Evolutionary conservation across 169 alveolate genomes (phyloP).

Genomic region (Eimeria tenella): DNA sequence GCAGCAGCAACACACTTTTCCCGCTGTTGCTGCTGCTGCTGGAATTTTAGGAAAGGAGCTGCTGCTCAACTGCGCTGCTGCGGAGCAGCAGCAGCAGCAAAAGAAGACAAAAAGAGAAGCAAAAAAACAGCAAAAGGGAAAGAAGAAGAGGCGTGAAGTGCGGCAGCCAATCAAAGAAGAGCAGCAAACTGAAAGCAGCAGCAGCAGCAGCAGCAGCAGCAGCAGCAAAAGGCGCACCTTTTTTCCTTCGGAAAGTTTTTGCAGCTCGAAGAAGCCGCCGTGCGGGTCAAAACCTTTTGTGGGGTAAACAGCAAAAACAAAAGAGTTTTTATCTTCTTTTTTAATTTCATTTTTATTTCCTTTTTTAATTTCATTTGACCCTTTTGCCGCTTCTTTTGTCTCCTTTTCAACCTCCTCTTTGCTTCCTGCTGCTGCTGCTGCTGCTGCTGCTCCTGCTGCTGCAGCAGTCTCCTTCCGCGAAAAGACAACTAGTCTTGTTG

Average conservation of each 20-base stretch:
- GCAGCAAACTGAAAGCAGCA: background rate
- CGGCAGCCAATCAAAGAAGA: background rate
- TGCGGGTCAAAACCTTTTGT: constrained; percentile 93
- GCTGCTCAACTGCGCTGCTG: too few relatives aligned
- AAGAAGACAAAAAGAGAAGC: background rate
- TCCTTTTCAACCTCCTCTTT: background rate
- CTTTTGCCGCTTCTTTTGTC: background rate
- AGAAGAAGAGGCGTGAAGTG: background rate
- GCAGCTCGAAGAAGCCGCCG: constrained; percentile 90
- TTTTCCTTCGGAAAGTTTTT: constrained; percentile 79
- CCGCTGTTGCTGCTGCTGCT: too few relatives aligned
- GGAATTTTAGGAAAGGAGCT: too few relatives aligned
- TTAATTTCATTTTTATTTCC: background rate
- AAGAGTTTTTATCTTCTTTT: constrained; percentile 72
- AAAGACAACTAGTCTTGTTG: constrained; percentile 88
- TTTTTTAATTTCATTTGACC: background rate
- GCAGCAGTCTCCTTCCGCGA: constrained; percentile 68
- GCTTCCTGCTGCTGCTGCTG: constrained; percentile 79
- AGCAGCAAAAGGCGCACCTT: background rate
- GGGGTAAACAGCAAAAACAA: constrained; percentile 87
- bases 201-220: background rate
- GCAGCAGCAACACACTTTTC: background rate
- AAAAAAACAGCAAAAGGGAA: background rate
- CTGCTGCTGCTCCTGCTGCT: constrained; percentile 30
- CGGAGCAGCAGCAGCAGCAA: background rate